Evolutionary conservation across 2,329 filamentous ascomycete species (phyloP).

Genomic region (Ceratocystis variospora): DNA sequence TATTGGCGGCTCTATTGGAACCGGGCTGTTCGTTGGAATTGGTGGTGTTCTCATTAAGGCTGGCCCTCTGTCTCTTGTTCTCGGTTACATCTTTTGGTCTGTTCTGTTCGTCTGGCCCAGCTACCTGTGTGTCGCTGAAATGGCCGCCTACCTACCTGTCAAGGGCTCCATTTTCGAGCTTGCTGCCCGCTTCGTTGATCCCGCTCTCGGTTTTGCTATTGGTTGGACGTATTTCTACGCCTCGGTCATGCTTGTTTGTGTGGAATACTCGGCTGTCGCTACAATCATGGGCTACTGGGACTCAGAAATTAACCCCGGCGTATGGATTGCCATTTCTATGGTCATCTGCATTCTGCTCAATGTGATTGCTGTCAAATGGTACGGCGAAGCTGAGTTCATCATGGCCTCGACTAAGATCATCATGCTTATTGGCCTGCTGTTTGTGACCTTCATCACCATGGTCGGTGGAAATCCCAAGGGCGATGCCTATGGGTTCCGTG

Average conservation of each 20-base stretch:
- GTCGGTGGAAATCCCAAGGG: constrained; percentile 50
- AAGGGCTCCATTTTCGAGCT: constrained; percentile 42
- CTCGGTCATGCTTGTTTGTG: constrained; percentile 33
- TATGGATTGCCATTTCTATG: constrained; percentile 37
- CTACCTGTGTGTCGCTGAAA: constrained; percentile 39
- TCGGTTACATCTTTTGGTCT: constrained; percentile 34
- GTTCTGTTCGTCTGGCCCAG: constrained; percentile 32
- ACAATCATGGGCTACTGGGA: constrained; percentile 35
- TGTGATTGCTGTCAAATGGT: constrained; percentile 32
- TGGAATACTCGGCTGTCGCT: constrained; percentile 33
- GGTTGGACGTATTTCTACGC: constrained; percentile 40
- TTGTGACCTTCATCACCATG: constrained; percentile 55
- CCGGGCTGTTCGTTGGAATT: constrained; percentile 34
- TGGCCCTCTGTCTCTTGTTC: constrained; percentile 32
- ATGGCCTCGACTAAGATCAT: constrained; percentile 42
- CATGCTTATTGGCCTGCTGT: constrained; percentile 40
- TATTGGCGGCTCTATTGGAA: constrained; percentile 35
- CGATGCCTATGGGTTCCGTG: constrained; percentile 51
- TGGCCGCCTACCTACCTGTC: constrained; percentile 43
- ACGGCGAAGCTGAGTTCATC: constrained; percentile 36
- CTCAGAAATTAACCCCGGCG: constrained; percentile 31
- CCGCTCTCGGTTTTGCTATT: constrained; percentile 42
- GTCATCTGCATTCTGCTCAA: constrained; percentile 35
- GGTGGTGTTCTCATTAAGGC: constrained; percentile 31
- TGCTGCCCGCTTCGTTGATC: constrained; percentile 41